Evolutionary conservation across 495 filamentous ascomycete genomes (phyloP).

Genomic region (Lasiosphaeria ovina): DNA sequence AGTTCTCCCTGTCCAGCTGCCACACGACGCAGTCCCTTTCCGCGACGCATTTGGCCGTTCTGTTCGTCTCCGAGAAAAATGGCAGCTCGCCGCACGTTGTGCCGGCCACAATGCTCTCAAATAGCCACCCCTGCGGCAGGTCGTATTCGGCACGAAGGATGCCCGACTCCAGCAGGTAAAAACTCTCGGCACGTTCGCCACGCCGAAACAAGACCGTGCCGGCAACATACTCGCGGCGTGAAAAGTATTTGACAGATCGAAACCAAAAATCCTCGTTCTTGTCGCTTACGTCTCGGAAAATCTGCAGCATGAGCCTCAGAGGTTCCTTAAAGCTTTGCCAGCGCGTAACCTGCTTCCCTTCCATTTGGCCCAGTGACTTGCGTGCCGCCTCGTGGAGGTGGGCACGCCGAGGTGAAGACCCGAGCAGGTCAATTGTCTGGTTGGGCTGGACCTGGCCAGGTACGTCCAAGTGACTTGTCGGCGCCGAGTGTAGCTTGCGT

Average conservation of each 20-base stretch:
- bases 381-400: constrained; percentile 77
- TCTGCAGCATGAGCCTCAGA: constrained; percentile 84
- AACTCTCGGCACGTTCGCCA: constrained; percentile 68
- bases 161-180: constrained; percentile 89
- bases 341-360: constrained; percentile 47
- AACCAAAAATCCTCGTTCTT: constrained; percentile 96
- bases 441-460: constrained; percentile 31
- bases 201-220: constrained; percentile 74
- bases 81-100: constrained; percentile 95
- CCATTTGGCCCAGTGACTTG: constrained; percentile 59
- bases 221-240: constrained; percentile 58
- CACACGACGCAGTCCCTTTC: constrained; percentile 82
- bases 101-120: constrained; percentile 88
- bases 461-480: constrained; percentile 51
- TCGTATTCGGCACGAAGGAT: constrained; percentile 88
- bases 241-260: constrained; percentile 68
- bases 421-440: constrained; percentile 45
- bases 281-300: constrained; percentile 79
- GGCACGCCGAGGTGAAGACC: constrained; percentile 73
- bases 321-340: constrained; percentile 89
- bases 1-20: constrained; percentile 67
- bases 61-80: constrained; percentile 85
- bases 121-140: constrained; percentile 81
- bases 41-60: constrained; percentile 81
- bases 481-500: constrained; percentile 35